Evolutionary conservation across 2,329 filamentous ascomycete species (phyloP).

Genomic region (Sclerotinia borealis): DNA sequence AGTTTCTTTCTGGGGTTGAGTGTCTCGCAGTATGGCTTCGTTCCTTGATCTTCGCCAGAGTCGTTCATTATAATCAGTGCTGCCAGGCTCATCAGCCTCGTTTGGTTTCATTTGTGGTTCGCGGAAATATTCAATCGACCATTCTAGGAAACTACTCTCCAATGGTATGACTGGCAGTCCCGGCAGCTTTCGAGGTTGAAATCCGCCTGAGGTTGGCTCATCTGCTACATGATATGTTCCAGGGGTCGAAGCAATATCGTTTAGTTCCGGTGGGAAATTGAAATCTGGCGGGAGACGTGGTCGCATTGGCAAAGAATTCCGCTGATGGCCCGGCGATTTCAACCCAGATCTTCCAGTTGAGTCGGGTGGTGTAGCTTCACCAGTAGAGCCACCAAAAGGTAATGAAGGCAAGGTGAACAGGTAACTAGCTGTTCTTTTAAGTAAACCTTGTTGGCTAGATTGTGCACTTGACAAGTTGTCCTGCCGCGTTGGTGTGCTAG

Average conservation of each 20-base stretch:
- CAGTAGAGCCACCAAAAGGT: conserved; percentile 41
- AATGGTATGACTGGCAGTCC: conserved; percentile 64
- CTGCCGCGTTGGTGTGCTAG: conserved; percentile 30
- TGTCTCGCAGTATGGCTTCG: conserved; percentile 84
- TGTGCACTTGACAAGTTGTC: conserved; percentile 34
- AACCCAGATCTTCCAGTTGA: conserved; percentile 19
- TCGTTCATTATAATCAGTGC: conserved; percentile 90
- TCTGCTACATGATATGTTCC: conserved; percentile 71
- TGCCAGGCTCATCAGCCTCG: conserved; percentile 93
- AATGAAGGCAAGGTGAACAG: conserved; percentile 49
- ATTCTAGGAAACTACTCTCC: conserved; percentile 79
- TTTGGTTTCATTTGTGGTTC: conserved; percentile 97
- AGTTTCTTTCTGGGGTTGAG: conserved; percentile 85
- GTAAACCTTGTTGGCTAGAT: conserved; percentile 49
- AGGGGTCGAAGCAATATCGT: conserved; percentile 58
- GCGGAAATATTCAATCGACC: conserved; percentile 96
- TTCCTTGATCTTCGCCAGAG: conserved; percentile 91
- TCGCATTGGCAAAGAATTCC: conserved; percentile 26
- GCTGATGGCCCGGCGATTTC: conserved; percentile 25
- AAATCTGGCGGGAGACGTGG: conserved; percentile 50
- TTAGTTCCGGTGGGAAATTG: conserved; percentile 65
- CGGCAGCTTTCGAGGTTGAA: conserved; percentile 54
- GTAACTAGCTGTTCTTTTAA: conserved; percentile 59
- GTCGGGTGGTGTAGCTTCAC: conserved; percentile 26
- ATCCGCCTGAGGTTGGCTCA: conserved; percentile 74